Evolutionary conservation across 2,329 filamentous ascomycete species (phyloP), one percentile per base, ranked within the genome.

Genomic region (Diaporthe capsici): DNA sequence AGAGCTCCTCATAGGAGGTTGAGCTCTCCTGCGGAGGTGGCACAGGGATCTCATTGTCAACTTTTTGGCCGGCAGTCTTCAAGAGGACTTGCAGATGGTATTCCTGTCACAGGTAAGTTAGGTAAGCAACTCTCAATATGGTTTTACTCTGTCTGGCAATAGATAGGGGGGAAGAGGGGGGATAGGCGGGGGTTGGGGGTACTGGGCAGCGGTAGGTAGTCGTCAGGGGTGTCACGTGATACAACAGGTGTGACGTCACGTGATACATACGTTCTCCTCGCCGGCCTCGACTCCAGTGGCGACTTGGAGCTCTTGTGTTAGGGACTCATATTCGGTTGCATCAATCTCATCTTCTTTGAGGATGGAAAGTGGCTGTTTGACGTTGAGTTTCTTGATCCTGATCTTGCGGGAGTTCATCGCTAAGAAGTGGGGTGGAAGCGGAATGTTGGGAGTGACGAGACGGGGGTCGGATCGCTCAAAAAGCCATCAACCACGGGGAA

Each of bases 241-340:
- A 55, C 47, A 13, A 39, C 47, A 8, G 7, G 78, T 73, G 44
- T 20, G 42, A 42, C 58, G 78, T 73, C 78, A 80, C 78, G 79
- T 76, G 80, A 73, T 80, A 94, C 95, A 92, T 86, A 98, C 97
- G 88, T 96, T 96, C 91, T 98, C 96, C 87, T 99, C 97, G 79
- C 93, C 94, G 84, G 98, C 96, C 86, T 99, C 97, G 81, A 99
- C 97, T 86, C 97, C 97, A 79, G 96, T 98, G 83, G 97, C 95
- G 83, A 98, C 95, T 93, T 95, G 87, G 89, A 92, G 88, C 91
- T 94, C 90, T 84, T 94, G 93, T 80, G 94, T 94, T 83, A 96
- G 92, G 81, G 94, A 91, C 86, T 98, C 95, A 85, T 98, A 98
- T 85, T 95, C 92, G 82, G 89, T 91, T 82, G 93, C 90, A 83